A percentile compares a stretch with the other conserved stretches of the same genome.
phyloP scores from a whole-genome alignment of 305 asterid species.

The Andrographis paniculata region DNA sequence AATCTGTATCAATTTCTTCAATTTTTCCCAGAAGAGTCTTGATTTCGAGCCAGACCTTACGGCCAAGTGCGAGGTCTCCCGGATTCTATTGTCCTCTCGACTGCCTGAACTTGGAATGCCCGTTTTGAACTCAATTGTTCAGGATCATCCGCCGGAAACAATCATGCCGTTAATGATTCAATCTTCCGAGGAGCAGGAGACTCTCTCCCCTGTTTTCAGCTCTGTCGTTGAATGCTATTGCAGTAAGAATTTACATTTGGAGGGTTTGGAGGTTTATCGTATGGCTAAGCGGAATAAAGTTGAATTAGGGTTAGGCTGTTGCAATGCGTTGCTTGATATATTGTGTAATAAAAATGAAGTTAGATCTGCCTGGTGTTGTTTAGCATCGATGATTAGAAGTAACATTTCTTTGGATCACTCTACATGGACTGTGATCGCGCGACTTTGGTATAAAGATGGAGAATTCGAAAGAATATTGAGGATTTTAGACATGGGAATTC shows the following conservation, averaged over 20 bases:
- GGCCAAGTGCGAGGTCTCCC: slow-evolving; percentile 36
- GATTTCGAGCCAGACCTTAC: slow-evolving; percentile 51
- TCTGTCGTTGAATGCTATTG: slow-evolving; percentile 48
- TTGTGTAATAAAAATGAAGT: slow-evolving; percentile 37
- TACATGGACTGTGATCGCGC: slow-evolving; percentile 48
- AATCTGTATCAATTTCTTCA: slow-evolving; percentile 51
- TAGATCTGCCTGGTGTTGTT: slow-evolving; percentile 48
- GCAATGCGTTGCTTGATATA: slow-evolving; percentile 42
- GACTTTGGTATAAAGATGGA: slow-evolving; percentile 40
- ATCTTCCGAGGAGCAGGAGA: slow-evolving; percentile 21
- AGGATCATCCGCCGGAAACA: slow-evolving; percentile 33
- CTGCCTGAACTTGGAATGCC: slow-evolving; percentile 38
- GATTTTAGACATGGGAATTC: slow-evolving; percentile 43
- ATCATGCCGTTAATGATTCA: slow-evolving; percentile 35
- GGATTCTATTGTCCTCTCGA: slow-evolving; percentile 41
- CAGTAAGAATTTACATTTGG: slow-evolving; percentile 30
- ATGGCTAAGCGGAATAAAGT: slow-evolving; percentile 30
- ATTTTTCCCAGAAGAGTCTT: slow-evolving; percentile 42
- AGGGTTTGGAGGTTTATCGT: slow-evolving; percentile 38
- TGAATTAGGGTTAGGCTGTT: slow-evolving; percentile 24
- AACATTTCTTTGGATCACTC: slow-evolving; percentile 34
- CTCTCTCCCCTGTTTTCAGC: slow-evolving; percentile 27
- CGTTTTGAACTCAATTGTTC: slow-evolving; percentile 41
- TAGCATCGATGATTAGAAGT: slow-evolving; percentile 36
- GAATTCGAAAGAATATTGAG: slow-evolving; percentile 39